Percentiles rank a stretch among this genome's conserved stretches.
These are phyloP conservation scores for Centrapalus pauciflorus DNA, from an alignment of 129 eudicot genomes.

Conservation along the genomic window DNA sequence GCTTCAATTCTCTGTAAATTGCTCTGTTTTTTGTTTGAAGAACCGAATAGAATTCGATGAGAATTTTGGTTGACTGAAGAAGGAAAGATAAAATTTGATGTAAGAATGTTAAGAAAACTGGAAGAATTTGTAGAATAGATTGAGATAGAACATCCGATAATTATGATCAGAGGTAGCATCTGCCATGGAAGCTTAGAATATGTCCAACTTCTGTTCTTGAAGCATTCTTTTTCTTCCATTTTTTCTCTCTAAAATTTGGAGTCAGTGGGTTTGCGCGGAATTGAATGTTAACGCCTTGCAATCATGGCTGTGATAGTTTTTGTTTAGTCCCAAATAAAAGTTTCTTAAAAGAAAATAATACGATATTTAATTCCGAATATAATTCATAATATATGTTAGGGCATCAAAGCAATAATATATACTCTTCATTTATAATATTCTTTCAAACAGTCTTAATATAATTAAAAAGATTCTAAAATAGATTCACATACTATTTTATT, in stretches of 20 bases:
- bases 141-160: background rate
- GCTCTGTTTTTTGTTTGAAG: background rate
- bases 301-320: background rate
- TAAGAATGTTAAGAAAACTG: background rate
- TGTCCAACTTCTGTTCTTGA: background rate
- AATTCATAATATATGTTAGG: too few relatives aligned
- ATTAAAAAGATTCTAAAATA: too few relatives aligned
- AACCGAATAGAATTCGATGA: background rate
- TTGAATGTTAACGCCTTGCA: background rate
- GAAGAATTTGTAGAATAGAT: background rate
- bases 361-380: too few relatives aligned
- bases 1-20: constrained; percentile 20
- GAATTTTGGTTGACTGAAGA: background rate
- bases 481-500: too few relatives aligned
- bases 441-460: too few relatives aligned
- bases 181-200: background rate
- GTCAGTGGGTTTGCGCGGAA: background rate
- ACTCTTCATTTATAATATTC: too few relatives aligned
- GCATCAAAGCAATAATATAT: too few relatives aligned
- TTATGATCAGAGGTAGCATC: background rate
- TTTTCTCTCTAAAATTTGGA: background rate
- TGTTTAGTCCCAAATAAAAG: too few relatives aligned
- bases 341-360: too few relatives aligned
- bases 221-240: background rate
- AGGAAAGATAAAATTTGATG: background rate